Percentiles rank a stretch among this genome's conserved stretches.
Conservation (phyloP, 495 filamentous ascomycete species). For the Bombardia bombarda region DNA sequence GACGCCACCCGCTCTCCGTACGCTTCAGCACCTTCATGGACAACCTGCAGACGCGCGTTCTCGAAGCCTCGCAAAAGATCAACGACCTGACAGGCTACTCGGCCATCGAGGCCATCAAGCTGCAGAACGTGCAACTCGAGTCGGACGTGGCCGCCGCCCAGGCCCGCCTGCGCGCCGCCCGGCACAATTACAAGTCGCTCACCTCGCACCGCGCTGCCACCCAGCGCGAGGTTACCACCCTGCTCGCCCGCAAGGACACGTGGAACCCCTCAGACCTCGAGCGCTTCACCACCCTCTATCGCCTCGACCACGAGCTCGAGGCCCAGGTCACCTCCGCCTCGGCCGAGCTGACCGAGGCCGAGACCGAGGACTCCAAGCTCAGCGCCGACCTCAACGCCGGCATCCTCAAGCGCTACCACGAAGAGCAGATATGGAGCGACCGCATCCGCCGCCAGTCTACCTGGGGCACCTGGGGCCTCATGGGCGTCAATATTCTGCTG, state of each 20-base stretch:
- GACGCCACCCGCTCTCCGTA: slow-evolving; percentile 63
- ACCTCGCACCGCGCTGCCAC: slow-evolving; percentile 73
- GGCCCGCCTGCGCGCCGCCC: slow-evolving; percentile 56
- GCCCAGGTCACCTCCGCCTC: slow-evolving; percentile 72
- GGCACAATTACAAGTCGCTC: slow-evolving; percentile 66
- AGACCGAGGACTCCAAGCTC: slow-evolving; percentile 70
- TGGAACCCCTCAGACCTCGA: slow-evolving; percentile 87
- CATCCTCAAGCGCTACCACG: slow-evolving; percentile 88
- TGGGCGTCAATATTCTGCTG: slow-evolving; percentile 89
- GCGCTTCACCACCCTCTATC: slow-evolving; percentile 87
- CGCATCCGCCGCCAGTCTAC: slow-evolving; percentile 93
- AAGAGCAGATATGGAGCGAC: slow-evolving; percentile 99
- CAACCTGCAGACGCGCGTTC: slow-evolving; percentile 73
- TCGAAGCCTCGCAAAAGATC: slow-evolving; percentile 76
- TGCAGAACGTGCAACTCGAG: slow-evolving; percentile 66
- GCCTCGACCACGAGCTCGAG: slow-evolving; percentile 88
- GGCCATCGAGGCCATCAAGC: slow-evolving; percentile 79
- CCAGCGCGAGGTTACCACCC: slow-evolving; percentile 90
- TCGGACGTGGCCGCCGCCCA: slow-evolving; percentile 54
- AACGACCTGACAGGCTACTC: slow-evolving; percentile 94
- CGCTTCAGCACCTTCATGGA: slow-evolving; percentile 79
- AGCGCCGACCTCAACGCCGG: slow-evolving; percentile 62
- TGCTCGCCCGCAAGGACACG: slow-evolving; percentile 86
- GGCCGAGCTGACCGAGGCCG: slow-evolving; percentile 60
- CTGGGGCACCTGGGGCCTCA: slow-evolving; percentile 96